These are phyloP conservation scores for Boletus insuetus DNA, from an alignment of 768 basidiomycete species.

Conservation along the genomic window DNA sequence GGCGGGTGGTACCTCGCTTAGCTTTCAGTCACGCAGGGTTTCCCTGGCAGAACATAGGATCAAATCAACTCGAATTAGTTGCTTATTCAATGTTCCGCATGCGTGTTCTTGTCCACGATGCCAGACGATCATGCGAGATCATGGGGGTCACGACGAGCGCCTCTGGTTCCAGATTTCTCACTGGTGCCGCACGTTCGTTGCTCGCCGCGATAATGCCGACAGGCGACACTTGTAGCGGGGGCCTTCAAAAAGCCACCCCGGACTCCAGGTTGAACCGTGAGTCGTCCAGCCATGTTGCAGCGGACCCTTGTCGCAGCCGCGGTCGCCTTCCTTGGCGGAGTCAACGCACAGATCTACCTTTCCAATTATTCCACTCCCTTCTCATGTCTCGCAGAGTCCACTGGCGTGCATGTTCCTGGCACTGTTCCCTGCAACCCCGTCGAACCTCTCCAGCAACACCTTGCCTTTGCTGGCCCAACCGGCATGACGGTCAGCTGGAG, in stretches of 20 bases:
- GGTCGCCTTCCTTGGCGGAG: slow-evolving; percentile 4
- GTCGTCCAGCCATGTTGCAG: slow-evolving; percentile 1
- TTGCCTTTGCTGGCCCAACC: slow-evolving; percentile 23
- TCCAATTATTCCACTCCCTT: slow-evolving; percentile 7
- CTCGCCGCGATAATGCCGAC: neutral
- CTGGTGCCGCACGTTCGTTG: neutral
- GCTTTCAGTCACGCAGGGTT: too few species aligned
- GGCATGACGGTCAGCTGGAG: slow-evolving; percentile 31
- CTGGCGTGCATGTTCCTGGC: slow-evolving; percentile 28
- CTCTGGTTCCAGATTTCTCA: neutral
- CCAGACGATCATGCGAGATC: neutral
- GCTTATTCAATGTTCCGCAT: neutral
- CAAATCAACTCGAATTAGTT: too few species aligned
- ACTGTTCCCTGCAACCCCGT: slow-evolving; percentile 27
- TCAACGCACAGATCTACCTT: slow-evolving; percentile 19
- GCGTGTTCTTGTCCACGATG: neutral
- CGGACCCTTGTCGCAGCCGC: slow-evolving; percentile 4
- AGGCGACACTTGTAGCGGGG: neutral
- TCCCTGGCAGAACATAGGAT: too few species aligned
- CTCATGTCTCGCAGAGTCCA: slow-evolving; percentile 28
- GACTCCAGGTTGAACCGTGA: neutral
- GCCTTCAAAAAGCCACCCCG: neutral
- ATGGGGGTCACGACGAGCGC: neutral
- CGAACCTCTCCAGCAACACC: slow-evolving; percentile 26
- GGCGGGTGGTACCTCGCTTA: too few species aligned